Evolutionary conservation across 176 grass and related monocot species (phyloP), one percentile per base, ranked within the genome.

Genomic region (Bolboschoenus planiculmis): DNA sequence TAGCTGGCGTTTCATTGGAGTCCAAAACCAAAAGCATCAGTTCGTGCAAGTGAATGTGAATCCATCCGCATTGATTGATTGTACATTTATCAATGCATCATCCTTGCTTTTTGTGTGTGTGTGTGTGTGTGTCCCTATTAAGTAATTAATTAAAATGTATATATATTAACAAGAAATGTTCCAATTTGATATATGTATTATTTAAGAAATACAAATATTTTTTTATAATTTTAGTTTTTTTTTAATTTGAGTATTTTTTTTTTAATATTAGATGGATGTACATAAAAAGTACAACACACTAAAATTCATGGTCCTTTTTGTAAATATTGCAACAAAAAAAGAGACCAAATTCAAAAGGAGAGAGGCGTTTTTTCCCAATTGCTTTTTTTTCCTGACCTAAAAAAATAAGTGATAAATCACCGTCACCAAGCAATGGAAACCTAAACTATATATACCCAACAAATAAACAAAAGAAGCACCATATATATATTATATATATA

Each of bases 351-450:
- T 43, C 7, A 68, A 10, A n/a, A n/a, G 18, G 40, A 40, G 20
- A 68, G 3, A 31, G 23, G 35, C 23, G 3, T 36, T 73, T 51
- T 42, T 37, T 31, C 15, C 2, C 10, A 74, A 74, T 48, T 15
- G 39, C 1, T 44, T 27, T 15, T 73, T 27, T 29, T 18, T 48
- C 1, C 47, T 70, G 16, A 27, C 46, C 26, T 51, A 53, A 42
- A 18, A 51, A 51, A 76, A 48, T 40, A 76, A 29, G 40, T 57
- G 31, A 72, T 34, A 81, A 67, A 70, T 78, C 84, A 65, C 47
- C 62, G 18, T 61, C 46, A 78, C 53, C 43, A 66, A 51, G 51
- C 29, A n/a, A 70, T 20, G 63, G 51, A 10, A 76, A 76, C 24
- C 72, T 76, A 76, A 76, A 76, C 44, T 18, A 77, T 18, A 60